Percentiles rank a stretch among this genome's conserved stretches.
Evolutionary conservation across 164 flowering plant species (phyloP).

Genomic region (Kingdonia uniflora): DNA sequence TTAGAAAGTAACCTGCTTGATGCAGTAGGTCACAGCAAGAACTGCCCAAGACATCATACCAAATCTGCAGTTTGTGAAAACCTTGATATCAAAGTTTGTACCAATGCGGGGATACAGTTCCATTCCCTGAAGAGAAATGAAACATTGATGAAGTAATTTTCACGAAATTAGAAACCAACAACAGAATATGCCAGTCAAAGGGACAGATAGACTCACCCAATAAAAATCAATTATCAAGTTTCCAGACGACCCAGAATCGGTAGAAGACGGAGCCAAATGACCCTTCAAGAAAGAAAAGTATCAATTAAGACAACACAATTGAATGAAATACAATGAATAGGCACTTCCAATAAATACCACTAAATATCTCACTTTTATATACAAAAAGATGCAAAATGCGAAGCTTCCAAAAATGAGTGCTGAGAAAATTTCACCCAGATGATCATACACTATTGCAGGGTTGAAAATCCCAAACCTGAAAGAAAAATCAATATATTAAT

Average conservation of each 20-base stretch:
- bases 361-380: constrained; percentile 64
- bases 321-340: too few relatives aligned
- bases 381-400: constrained; percentile 74
- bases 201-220: constrained; percentile 84
- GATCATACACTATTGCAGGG: constrained; percentile 84
- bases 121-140: constrained; percentile 64
- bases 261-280: constrained; percentile 90
- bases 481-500: not conserved
- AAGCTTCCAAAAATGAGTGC: constrained; percentile 93
- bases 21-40: constrained; percentile 91
- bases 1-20: constrained; percentile 66
- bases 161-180: too few relatives aligned
- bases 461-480: constrained; percentile 91
- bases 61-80: constrained; percentile 95
- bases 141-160: not conserved
- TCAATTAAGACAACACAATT: too few relatives aligned
- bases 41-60: constrained; percentile 99
- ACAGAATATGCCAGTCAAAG: too few relatives aligned
- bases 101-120: constrained; percentile 98
- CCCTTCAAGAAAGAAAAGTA: constrained; percentile 43
- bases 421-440: constrained; percentile 91
- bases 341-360: too few relatives aligned
- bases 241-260: constrained; percentile 91
- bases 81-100: constrained; percentile 89
- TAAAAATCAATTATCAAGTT: constrained; percentile 86